Percentiles rank a stretch among this genome's conserved stretches.
Evolutionary conservation across 768 basidiomycete species (phyloP).

Genomic region (Lepiota venenata): DNA sequence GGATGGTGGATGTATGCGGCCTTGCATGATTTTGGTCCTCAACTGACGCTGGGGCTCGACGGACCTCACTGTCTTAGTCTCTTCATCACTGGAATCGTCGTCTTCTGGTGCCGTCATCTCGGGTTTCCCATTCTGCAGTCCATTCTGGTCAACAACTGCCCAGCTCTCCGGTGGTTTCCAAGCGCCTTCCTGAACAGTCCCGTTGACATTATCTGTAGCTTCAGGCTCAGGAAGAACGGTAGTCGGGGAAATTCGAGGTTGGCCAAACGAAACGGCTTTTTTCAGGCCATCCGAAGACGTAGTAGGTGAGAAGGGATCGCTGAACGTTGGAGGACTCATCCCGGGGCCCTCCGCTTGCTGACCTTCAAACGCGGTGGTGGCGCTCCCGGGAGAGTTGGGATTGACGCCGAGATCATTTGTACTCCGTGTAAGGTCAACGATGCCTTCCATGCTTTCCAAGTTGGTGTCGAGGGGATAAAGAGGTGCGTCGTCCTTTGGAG

Average conservation of each 20-base stretch:
- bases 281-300: neutral
- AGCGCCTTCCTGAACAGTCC: slow-evolving; percentile 21
- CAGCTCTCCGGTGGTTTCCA: slow-evolving; percentile 81
- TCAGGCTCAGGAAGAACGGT: slow-evolving; percentile 9
- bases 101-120: slow-evolving; percentile 29
- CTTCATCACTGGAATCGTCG: slow-evolving; percentile 28
- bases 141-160: slow-evolving; percentile 56
- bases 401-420: slow-evolving; percentile 21
- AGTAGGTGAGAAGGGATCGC: slow-evolving; percentile 34
- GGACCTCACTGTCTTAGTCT: slow-evolving; percentile 11
- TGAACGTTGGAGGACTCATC: slow-evolving; percentile 32
- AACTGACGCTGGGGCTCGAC: slow-evolving; percentile 4
- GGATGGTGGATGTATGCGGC: neutral
- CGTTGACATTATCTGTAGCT: neutral
- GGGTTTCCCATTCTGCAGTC: slow-evolving; percentile 19
- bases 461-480: slow-evolving; percentile 61
- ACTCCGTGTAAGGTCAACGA: slow-evolving; percentile 48
- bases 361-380: slow-evolving; percentile 33
- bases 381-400: slow-evolving; percentile 40
- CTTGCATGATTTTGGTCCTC: slow-evolving; percentile 1
- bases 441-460: slow-evolving; percentile 77
- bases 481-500: slow-evolving; percentile 11
- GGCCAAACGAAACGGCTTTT: neutral
- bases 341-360: slow-evolving; percentile 18
- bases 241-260: slow-evolving; percentile 12